Conservation (phyloP, 23 red algal genomes). For the Agarophyton chilense region DNA sequence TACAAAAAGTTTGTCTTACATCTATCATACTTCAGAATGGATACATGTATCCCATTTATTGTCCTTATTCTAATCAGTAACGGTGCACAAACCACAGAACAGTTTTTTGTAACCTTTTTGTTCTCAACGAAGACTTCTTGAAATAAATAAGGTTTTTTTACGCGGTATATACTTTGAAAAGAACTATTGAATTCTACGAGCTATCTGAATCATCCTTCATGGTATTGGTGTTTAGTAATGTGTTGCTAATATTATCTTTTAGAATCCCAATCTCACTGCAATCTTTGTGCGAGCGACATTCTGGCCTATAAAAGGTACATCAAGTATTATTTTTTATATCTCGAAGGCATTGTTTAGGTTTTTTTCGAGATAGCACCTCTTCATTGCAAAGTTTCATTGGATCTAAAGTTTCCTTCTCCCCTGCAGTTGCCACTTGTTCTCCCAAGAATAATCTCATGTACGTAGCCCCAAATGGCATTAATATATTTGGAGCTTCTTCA, state of each 20-base stretch:
- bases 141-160: background rate
- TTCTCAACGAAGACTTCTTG: background rate
- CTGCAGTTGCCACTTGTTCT: background rate
- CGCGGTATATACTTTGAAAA: background rate
- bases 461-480: background rate
- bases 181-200: background rate
- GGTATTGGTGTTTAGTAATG: background rate
- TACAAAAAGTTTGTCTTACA: constrained; percentile 39
- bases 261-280: background rate
- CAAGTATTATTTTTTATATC: constrained; percentile 23
- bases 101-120: background rate
- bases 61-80: background rate
- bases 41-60: background rate
- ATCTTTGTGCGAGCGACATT: constrained; percentile 23
- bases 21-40: constrained; percentile 23
- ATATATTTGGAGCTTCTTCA: background rate
- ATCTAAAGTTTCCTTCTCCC: background rate
- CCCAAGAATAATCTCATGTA: background rate
- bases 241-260: background rate
- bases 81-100: background rate
- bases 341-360: background rate
- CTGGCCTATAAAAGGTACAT: constrained; percentile 22
- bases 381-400: constrained; percentile 37
- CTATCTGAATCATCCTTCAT: background rate
- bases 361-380: background rate